Evolutionary conservation across 768 basidiomycete species (phyloP), one percentile per base, ranked within the genome.

Genomic region (Wakefieldia striispora): DNA sequence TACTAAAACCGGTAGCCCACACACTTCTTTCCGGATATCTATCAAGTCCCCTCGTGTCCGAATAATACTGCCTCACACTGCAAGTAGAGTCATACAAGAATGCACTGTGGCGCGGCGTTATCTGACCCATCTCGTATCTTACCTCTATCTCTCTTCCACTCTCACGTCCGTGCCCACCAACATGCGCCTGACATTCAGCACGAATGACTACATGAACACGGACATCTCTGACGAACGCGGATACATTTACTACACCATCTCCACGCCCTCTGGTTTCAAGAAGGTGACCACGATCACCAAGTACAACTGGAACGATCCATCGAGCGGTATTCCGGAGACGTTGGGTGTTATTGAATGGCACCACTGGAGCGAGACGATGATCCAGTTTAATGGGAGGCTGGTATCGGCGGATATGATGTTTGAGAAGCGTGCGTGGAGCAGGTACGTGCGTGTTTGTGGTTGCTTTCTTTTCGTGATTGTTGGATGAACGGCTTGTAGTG

Each of bases 121-220:
- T 31, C 11, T 31, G 13, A 9, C 33, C 8, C 33, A 33, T 2
- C 16, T 33, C 14, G 6, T 33, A 14, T 16, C 6, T 3, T 14
- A 13, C 31, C 13, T 3, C 31, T 3, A 11, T 14, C 27, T 9
- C 27, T 29, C 27, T 29, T 29, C 14, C 33, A 12, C 11, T 13
- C 29, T 16, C 33, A 33, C 33, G 29, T 24, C 29, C 29, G 23
- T 6, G 23, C 23, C 23, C 23, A 9, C 4, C 16, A 20, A 27
- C 38, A 62, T 64, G 63, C 63, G 52, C 27, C 56, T 62, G 43
- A 40, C 21, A 39, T 54, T 62, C 27, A 59, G 53, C 23, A 52
- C 53, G 3, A 33, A 33, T 17, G 16, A 62, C 45, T 40, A 61
- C 34, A 16, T 55, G 43, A 61, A 63, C 40, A 55, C 63, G 1